Evolutionary conservation across 768 basidiomycete species (phyloP), one percentile per base, ranked within the genome.

Genomic region (Boletus reticulatus): DNA sequence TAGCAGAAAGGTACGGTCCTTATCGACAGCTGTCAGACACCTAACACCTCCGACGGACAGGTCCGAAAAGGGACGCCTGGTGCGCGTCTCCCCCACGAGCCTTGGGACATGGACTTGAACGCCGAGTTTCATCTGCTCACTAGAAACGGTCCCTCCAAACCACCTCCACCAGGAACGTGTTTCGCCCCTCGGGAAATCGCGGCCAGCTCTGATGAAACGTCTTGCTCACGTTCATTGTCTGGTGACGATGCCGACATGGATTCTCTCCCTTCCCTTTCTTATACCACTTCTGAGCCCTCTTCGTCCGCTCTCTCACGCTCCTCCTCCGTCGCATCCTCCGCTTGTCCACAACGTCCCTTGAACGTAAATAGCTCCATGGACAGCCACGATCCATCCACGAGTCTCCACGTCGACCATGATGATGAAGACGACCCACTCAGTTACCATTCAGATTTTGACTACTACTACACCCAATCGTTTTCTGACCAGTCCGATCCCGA

Each of bases 281-380:
- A 59, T 43, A 66, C 69, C 39, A 53, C 65, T 52, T 70, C 67
- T 38, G 73, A 67, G 50, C 69, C 64, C 57, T 72, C 65, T 56
- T 72, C 66, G 11, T 66, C 67, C 62, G 67, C 75, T 6, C 69
- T 77, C 57, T 79, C 80, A 59, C 75, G 75, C 32, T 75, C 80
- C 12, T 63, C 75, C 6, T 81, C 80, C 6, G 59, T 64, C 46
- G 73, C 68, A 20, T 75, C 75, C 0, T 79, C 75, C 13, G 53
- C 67, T 37, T 69, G 58, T 34, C 61, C 53, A 17, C 62, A 61
- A 13, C 43, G 16, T 48, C n/a, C 52, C 39, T 29, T 57, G 53
- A 43, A 59, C 63, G 51, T 64, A 67, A 57, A 61, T 61, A 53
- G 48, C 44, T 29, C 65, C 34, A 32, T 49, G 53, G 48, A 66